Percentiles rank a stretch among this genome's conserved stretches.
These are phyloP conservation scores for Wallacemonas sp. DNA, from an alignment of 208 protist species.

Conservation along the genomic window DNA sequence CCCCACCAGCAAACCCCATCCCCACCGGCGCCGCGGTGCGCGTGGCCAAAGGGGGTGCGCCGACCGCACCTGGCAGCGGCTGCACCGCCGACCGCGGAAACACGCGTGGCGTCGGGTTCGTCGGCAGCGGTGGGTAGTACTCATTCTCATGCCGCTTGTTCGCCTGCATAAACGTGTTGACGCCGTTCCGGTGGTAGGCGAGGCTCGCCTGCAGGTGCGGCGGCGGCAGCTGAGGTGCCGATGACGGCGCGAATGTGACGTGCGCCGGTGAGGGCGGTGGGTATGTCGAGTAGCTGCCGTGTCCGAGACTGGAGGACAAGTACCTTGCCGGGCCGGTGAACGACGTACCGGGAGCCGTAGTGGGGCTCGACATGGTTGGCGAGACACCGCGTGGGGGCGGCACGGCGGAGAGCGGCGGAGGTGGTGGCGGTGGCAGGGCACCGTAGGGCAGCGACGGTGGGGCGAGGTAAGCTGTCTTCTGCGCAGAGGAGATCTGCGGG, in stretches of 20 bases:
- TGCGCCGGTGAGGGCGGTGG: conserved; percentile 3
- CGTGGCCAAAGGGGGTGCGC: too few species aligned
- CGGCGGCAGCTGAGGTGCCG: neutral
- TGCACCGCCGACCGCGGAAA: neutral
- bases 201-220: conserved; percentile 9
- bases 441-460: neutral
- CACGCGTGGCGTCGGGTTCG: conserved; percentile 9
- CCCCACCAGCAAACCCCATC: too few species aligned
- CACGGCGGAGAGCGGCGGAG: too few species aligned
- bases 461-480: neutral
- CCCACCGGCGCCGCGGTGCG: too few species aligned
- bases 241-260: neutral
- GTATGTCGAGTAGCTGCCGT: neutral
- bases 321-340: too few species aligned
- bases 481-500: too few species aligned
- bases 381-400: too few species aligned
- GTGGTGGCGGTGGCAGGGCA: too few species aligned
- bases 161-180: conserved; percentile 48
- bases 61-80: neutral
- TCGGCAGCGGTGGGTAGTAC: conserved; percentile 41
- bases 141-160: conserved; percentile 40
- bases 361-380: too few species aligned
- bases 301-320: neutral
- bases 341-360: too few species aligned
- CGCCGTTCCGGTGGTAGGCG: conserved; percentile 31